A percentile compares a stretch with the other conserved stretches of the same genome.
These are phyloP conservation scores for Kockiozyma suomiensis DNA, from an alignment of 805 yeast species.

Conservation along the genomic window DNA sequence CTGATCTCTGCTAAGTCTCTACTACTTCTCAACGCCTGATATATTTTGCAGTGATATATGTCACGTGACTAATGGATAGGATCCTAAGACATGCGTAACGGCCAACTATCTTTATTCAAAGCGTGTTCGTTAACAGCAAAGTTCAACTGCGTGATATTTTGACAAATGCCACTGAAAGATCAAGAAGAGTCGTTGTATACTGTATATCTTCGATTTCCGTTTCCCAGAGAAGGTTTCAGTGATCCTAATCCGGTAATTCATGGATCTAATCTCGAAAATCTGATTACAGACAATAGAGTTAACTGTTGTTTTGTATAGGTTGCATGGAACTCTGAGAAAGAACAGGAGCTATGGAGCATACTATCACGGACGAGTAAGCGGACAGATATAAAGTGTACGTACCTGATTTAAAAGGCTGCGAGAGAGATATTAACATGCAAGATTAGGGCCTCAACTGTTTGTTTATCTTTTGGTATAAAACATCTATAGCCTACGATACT, in stretches of 20 bases:
- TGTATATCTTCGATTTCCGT: slow-evolving; percentile 51
- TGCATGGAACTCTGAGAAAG: slow-evolving; percentile 42
- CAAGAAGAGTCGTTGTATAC: slow-evolving; percentile 26
- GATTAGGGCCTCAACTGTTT: slow-evolving; percentile 43
- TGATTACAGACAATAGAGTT: too few species aligned
- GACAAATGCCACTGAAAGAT: neutral
- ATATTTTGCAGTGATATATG: too few species aligned
- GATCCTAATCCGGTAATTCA: slow-evolving; percentile 44
- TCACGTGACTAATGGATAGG: neutral
- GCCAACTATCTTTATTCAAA: too few species aligned
- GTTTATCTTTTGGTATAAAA: slow-evolving; percentile 35
- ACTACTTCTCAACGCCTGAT: too few species aligned
- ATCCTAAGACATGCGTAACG: neutral
- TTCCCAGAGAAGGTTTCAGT: slow-evolving; percentile 46
- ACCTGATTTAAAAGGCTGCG: neutral
- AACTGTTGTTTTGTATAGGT: too few species aligned
- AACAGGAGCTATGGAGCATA: slow-evolving; percentile 42
- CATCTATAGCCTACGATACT: too few species aligned
- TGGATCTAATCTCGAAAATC: too few species aligned
- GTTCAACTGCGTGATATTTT: too few species aligned
- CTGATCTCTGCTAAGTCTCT: neutral
- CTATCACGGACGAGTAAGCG: slow-evolving; percentile 42
- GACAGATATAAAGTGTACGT: slow-evolving; percentile 43
- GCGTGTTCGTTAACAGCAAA: too few species aligned
- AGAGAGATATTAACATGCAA: slow-evolving; percentile 18